Base-by-base conservation (phyloP, 805 yeast species). In the Yarrowia yakushimensis region DNA sequence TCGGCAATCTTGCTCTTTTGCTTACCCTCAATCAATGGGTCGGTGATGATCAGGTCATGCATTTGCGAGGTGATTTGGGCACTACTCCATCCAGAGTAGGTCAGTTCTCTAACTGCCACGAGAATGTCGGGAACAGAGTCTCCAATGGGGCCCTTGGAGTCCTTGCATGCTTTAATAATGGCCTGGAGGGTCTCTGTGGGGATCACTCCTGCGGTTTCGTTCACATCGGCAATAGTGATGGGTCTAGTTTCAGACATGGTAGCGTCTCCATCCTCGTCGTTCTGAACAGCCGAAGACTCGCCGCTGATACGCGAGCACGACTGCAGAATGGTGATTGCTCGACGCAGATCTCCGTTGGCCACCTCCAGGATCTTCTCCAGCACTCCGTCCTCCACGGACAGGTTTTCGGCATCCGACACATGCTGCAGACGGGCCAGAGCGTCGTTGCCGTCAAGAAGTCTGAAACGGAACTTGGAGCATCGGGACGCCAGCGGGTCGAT, bases 401-500 rank as follows among this genome's bases (percentile, higher is more conserved):
- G 73, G 41, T 78, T 77, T 66, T 87, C 86, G 42, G 74, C 65
- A 1, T 82, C 77, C 17, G 85, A 80, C 63, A 94, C 86, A 65
- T 77, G 82, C 66, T 79, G 73, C 64, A 94, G 77, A 66, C 99
- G 80, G 12, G 73, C 77, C 61, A 90, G 74, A 0, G 97, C 96
- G 69, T 87, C 85, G 1, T 75, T 77, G 65, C 83, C 81, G 69
- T 88, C 92, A 64, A 94, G 79, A 39, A 88, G 83, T 69, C 85
- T 85, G 78, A 94, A 94, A 68, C 99, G 79, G 74, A 94, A 94
- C 73, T 94, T 94, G 41, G 97, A 90, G 76, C 99, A 94, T 72
- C 99, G 82, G 55, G 97, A 90, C 4, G 98, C 97, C 64, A 94
- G 77, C 1, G 99, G 99, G 69, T 93, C 98, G 66, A 94, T 94